Percentiles rank a stretch among this genome's conserved stretches.
phyloP scores from a whole-genome alignment of 2,329 filamentous ascomycete genomes.

The Rachicladosporium sp. region DNA sequence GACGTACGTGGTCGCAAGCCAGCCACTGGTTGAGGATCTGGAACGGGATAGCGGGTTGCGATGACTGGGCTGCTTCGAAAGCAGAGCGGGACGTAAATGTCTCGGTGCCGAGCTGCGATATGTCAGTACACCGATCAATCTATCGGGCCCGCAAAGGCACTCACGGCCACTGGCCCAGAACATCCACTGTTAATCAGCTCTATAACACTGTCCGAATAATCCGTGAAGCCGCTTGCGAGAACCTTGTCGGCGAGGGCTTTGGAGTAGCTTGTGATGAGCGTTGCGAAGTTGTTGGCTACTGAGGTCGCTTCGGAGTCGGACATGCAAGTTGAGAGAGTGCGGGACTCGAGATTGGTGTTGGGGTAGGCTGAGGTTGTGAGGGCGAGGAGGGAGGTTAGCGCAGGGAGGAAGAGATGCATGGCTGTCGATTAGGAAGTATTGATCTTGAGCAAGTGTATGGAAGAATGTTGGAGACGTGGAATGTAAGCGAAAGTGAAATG shows the following conservation, averaged over 20 bases:
- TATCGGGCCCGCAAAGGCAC: neutral
- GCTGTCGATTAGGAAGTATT: neutral
- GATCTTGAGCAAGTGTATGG: too few species aligned
- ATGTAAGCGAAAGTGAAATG: too few species aligned
- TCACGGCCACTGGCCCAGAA: slow-evolving; percentile 13
- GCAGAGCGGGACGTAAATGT: slow-evolving; percentile 15
- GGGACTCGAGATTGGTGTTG: neutral
- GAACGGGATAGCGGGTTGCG: slow-evolving; percentile 20
- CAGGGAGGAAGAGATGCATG: slow-evolving; percentile 5
- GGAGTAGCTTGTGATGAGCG: slow-evolving; percentile 21
- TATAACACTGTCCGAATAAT: slow-evolving; percentile 24
- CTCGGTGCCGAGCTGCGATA: slow-evolving; percentile 12
- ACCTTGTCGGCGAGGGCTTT: slow-evolving; percentile 16
- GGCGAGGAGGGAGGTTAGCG: slow-evolving; percentile 3
- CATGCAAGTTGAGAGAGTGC: slow-evolving; percentile 13
- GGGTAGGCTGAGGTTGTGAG: slow-evolving; percentile 3
- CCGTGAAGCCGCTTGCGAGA: slow-evolving; percentile 19
- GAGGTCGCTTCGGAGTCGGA: slow-evolving; percentile 12
- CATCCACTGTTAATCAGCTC: slow-evolving; percentile 23
- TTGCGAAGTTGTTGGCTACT: slow-evolving; percentile 20
- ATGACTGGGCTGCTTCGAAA: slow-evolving; percentile 16
- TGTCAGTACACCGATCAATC: too few species aligned
- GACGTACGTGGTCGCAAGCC: slow-evolving; percentile 17
- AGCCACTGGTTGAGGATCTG: slow-evolving; percentile 20
- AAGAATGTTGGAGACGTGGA: too few species aligned